Evolutionary conservation across 169 alveolate genomes (phyloP).

Genomic region (Perkinsus olseni): DNA sequence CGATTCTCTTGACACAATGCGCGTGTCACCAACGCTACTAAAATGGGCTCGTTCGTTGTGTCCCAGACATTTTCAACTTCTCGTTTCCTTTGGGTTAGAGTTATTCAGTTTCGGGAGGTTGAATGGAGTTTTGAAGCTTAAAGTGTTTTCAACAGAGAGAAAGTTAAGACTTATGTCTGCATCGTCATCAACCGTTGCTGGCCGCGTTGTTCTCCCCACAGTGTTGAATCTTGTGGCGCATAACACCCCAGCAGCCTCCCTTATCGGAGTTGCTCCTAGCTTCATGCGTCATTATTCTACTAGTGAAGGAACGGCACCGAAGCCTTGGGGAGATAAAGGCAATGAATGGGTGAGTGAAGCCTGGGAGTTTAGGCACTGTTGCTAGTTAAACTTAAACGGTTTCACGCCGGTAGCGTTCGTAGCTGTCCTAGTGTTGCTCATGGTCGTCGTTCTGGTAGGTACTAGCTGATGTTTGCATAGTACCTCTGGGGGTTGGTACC

Average conservation of each 20-base stretch:
- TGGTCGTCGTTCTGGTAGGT: not conserved
- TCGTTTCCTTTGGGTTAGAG: too few species aligned
- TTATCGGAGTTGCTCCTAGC: not conserved
- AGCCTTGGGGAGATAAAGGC: not conserved
- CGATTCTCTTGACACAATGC: not conserved
- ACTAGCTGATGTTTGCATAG: not conserved
- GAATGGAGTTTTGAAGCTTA: too few species aligned
- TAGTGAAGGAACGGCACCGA: not conserved
- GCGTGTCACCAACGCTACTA: too few species aligned
- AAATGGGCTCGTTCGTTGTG: too few species aligned
- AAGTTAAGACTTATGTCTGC: too few species aligned
- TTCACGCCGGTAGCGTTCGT: too few species aligned
- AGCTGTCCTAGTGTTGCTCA: too few species aligned
- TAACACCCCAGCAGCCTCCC: not conserved
- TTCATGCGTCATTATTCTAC: not conserved
- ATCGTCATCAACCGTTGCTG: too few species aligned
- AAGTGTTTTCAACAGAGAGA: too few species aligned
- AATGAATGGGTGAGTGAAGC: not conserved
- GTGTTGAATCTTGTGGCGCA: not conserved
- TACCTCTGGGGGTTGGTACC: not conserved
- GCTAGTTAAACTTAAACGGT: not conserved
- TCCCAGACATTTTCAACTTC: too few species aligned
- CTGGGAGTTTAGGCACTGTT: not conserved
- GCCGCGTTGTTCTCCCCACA: not conserved
- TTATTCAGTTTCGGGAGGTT: too few species aligned